These are phyloP conservation scores for Podosphaera xanthii DNA, from an alignment of 2,329 filamentous ascomycete genomes.

Conservation along the genomic window DNA sequence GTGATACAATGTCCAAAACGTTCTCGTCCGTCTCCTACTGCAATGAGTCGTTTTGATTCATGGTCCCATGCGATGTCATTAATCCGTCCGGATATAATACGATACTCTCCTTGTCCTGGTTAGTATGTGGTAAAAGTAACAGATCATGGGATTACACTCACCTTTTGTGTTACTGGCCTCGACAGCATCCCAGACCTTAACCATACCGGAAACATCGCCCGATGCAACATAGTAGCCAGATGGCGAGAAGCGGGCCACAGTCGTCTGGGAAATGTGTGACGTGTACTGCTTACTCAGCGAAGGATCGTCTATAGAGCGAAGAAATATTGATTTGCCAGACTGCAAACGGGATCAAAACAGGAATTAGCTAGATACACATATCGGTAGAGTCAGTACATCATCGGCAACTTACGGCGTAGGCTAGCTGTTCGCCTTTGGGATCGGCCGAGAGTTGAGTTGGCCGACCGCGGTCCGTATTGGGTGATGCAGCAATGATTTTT, in stretches of 20 bases:
- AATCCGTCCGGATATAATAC: constrained; percentile 81
- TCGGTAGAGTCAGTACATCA: not conserved
- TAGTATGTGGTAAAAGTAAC: not conserved
- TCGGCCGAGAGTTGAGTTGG: constrained; percentile 77
- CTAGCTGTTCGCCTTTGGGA: constrained; percentile 71
- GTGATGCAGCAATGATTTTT: constrained; percentile 64
- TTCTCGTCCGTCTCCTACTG: constrained; percentile 85
- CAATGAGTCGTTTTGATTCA: constrained; percentile 87
- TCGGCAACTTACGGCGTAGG: constrained; percentile 52
- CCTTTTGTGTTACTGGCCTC: constrained; percentile 60
- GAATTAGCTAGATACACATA: not conserved
- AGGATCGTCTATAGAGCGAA: constrained; percentile 83
- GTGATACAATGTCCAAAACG: constrained; percentile 86
- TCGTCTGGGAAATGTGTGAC: constrained; percentile 69
- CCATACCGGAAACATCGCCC: constrained; percentile 63
- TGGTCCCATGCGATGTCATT: constrained; percentile 97
- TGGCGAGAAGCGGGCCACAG: constrained; percentile 80
- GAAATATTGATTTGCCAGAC: constrained; percentile 92
- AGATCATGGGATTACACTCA: not conserved
- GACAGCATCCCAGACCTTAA: constrained; percentile 82
- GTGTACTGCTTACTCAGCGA: constrained; percentile 73
- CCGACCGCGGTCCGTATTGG: constrained; percentile 62
- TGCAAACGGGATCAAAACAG: constrained; percentile 16
- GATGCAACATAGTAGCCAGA: constrained; percentile 89
- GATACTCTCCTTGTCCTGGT: constrained; percentile 44